Evolutionary conservation across 176 grass and related monocot species (phyloP), one percentile per base, ranked within the genome.

Genomic region (Raddia guianensis): DNA sequence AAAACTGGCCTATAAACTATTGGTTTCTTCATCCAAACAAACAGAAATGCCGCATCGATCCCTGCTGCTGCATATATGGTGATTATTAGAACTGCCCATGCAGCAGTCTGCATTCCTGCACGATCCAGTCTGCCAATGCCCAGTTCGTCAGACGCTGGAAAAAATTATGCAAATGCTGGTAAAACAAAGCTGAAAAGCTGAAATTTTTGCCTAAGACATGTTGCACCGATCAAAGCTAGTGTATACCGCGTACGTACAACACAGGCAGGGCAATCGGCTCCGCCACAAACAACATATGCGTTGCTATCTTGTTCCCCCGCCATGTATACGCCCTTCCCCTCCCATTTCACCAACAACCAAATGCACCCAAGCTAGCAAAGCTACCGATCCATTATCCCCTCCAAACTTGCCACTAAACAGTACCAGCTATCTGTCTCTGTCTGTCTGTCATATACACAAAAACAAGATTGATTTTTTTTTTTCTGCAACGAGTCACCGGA

Each of bases 361-460:
- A 0, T 27, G 33, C 74, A 71, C 3, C 54, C 8, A 12, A 15
- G 37, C 51, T 3, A 53, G 32, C 18, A 62, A 62, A 61, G 18
- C 47, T 37, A 68, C 68, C 51, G 32, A 72, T 44, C 53, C 18
- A n/a, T 74, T 68, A 32, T 52, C 8, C 67, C 43, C 75, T 66
- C 58, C 68, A 47, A 33, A 9, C 73, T 15, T 37, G 49, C 43
- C 52, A 20, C 65, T 80, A 68, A 68, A 34, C 60, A 79, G 20
- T 48, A 49, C 62, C 52, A 62, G 51, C 67, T 21, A 19, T 18
- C 9, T 34, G 58, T 11, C 34, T 50, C 64, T 13, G 27, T 27
- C 27, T n/a, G n/a, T 27, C 48, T 71, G 13, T 62, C 73, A 76
- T 88, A 65, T 80, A 72, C 69, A 88, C 68, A 82, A 16, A 16